A percentile compares a stretch with the other conserved stretches of the same genome.
These are phyloP conservation scores for Bruguiera sexangula DNA, from an alignment of 345 rosid species.

Conservation along the genomic window DNA sequence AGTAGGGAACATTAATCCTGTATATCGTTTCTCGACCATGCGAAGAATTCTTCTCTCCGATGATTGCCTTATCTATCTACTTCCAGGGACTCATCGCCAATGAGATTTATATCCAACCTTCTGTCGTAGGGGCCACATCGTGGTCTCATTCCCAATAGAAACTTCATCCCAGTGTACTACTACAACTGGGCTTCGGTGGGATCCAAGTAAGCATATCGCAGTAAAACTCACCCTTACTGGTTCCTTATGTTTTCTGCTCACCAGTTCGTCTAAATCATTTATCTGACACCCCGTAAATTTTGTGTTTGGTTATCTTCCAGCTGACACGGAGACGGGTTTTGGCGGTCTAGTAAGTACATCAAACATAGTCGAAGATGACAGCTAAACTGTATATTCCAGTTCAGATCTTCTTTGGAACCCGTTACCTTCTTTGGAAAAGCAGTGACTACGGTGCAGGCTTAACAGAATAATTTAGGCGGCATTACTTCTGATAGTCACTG, in stretches of 20 bases:
- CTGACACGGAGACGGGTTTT: constrained; percentile 66
- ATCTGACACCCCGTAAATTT: too few species aligned
- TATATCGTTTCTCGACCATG: constrained; percentile 52
- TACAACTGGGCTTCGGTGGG: constrained; percentile 74
- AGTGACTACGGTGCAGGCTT: too few species aligned
- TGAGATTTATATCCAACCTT: constrained; percentile 53
- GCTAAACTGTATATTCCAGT: constrained; percentile 60
- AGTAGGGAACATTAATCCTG: constrained; percentile 74
- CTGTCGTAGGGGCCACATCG: constrained; percentile 78
- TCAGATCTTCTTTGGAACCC: constrained; percentile 40
- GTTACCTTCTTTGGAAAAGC: too few species aligned
- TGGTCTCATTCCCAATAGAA: constrained; percentile 81
- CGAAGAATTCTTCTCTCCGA: constrained; percentile 65
- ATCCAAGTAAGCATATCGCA: constrained; percentile 60
- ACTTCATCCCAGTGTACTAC: constrained; percentile 62
- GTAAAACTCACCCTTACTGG: background rate
- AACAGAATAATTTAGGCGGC: too few species aligned
- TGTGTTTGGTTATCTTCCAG: constrained; percentile 30
- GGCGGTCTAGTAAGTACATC: constrained; percentile 85
- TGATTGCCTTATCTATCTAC: constrained; percentile 74
- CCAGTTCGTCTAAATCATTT: too few species aligned
- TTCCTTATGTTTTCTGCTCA: too few species aligned
- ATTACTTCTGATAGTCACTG: too few species aligned
- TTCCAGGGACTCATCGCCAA: constrained; percentile 62
- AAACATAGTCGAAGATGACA: constrained; percentile 53